Evolutionary conservation across 1,139 yeast genomes (phyloP).

Genomic region (Suhomyces maxii): DNA sequence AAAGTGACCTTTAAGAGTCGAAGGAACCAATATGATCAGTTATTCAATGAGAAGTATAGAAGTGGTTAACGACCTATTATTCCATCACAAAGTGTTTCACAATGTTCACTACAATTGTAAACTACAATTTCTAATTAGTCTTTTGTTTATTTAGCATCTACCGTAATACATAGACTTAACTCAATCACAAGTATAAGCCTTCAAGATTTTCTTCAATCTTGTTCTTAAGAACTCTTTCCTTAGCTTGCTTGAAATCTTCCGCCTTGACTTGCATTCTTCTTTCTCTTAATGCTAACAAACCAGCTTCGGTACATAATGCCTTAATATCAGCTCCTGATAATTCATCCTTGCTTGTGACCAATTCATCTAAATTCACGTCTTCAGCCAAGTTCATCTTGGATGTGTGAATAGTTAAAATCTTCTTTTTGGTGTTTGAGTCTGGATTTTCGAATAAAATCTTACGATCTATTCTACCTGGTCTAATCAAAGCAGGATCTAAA

Average conservation of each 20-base stretch:
- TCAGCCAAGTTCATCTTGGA: constrained; percentile 88
- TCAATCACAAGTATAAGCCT: constrained; percentile 75
- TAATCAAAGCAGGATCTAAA: constrained; percentile 93
- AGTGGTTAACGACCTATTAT: no score
- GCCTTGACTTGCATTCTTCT: constrained; percentile 98
- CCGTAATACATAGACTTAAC: background rate
- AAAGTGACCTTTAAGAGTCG: no score
- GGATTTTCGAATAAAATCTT: constrained; percentile 97
- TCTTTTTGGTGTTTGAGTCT: constrained; percentile 87
- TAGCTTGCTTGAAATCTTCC: constrained; percentile 90
- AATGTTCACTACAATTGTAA: no score
- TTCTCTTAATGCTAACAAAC: constrained; percentile 91
- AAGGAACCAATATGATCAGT: no score
- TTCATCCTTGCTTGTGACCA: constrained; percentile 91
- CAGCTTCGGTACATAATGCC: constrained; percentile 98
- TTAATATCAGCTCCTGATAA: constrained; percentile 97
- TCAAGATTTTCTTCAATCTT: constrained; percentile 97
- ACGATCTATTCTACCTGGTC: constrained; percentile 99
- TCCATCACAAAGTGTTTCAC: no score
- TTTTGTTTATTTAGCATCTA: background rate
- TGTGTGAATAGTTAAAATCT: constrained; percentile 91
- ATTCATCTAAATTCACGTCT: constrained; percentile 87
- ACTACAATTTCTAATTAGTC: background rate
- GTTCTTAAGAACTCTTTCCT: constrained; percentile 95
- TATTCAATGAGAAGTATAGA: no score